Evolutionary conservation across 208 protist species (phyloP), one percentile per base, ranked within the genome.

Genomic region (Leishmania tropica): DNA sequence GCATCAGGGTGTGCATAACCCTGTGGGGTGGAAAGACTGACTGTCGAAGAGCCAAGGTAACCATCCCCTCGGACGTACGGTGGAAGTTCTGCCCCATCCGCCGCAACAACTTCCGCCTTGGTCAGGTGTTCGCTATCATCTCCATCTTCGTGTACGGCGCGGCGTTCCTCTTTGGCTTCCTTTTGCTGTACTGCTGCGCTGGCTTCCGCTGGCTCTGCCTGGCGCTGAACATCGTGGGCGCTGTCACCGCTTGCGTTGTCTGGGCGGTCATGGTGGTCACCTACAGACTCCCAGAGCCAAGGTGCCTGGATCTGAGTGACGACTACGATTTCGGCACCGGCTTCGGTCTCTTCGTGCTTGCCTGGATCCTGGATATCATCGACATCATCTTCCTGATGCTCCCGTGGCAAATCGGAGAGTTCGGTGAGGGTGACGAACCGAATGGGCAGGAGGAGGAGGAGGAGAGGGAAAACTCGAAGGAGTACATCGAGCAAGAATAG

Each of bases 1-100:
- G 73, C 60, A 35, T 79, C 62, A 68, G 28, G 17, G 58, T 37
- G 0, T 94, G 88, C 81, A n/a, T 95, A 60, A 92, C 86, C 0
- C 54, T 93, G 67, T 95, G 92, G 92, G 89, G 89, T 10, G 17
- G 62, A 1, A 92, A 92, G 73, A 40, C 74, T 7, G 86, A 91
- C 65, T 93, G 89, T 31, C 31, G 31, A 31, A 31, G 0, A 31
- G 31, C 85, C 87, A 85, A 75, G 71, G 82, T 42, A 74, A 42
- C 37, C 78, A 24, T 37, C 76, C 87, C 84, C 31, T 19, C 78
- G 11, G 37, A 15, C 4, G 79, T 88, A 0, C 47, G 88, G 19
- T 91, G 85, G 76, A 24, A 8, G 1, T 21, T 24, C 11, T 95
- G 91, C 81, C 19, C 15, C 10, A 67, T 31, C 62, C 85, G 88